Evolutionary conservation across 108 stramenopile species (phyloP), one percentile per base, ranked within the genome.

Genomic region (Skeletonema tropicum): DNA sequence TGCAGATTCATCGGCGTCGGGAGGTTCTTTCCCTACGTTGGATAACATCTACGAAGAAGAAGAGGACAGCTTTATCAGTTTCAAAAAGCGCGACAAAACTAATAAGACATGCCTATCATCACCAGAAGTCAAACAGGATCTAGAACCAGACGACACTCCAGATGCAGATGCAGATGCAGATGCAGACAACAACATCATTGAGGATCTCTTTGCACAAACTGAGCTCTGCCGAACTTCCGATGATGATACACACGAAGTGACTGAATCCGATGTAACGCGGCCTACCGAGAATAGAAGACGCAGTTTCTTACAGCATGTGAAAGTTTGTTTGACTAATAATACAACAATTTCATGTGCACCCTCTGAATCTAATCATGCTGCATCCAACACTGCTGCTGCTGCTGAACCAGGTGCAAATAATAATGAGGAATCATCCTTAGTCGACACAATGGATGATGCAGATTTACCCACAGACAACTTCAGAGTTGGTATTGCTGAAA

Each of bases 341-440:
- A 9, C 23, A 23, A 55, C 52, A 55, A 55, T 23, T 5, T 4
- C 21, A 9, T 25, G 52, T 23, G 52, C 15, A n/a, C 42, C 42
- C 0, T 9, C 5, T 6, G 23, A 55, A 10, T 6, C 52, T 9
- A 25, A 21, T 23, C 3, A 15, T 25, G 23, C 17, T 5, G 52
- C 23, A 25, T 9, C 52, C 21, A 25, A 25, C 21, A 55, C 21
- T 55, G 23, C 52, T 25, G n/a, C n/a, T n/a, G 52, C 52, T 55
- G 23, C 52, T 21, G 23, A 8, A 55, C 52, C 19, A 8, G 23
- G 25, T 23, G 4, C 19, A 55, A 21, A 23, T 9, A 55, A 55
- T 55, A 23, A 25, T 55, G 52, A 55, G 9, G 72, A 64, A 52
- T 73, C 72, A 57, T 64, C 72, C 2, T 65, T 73, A 41, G 49